Base-by-base conservation (phyloP, 1,284 basidiomycete genomes). In the Anthracocystis setariae region DNA sequence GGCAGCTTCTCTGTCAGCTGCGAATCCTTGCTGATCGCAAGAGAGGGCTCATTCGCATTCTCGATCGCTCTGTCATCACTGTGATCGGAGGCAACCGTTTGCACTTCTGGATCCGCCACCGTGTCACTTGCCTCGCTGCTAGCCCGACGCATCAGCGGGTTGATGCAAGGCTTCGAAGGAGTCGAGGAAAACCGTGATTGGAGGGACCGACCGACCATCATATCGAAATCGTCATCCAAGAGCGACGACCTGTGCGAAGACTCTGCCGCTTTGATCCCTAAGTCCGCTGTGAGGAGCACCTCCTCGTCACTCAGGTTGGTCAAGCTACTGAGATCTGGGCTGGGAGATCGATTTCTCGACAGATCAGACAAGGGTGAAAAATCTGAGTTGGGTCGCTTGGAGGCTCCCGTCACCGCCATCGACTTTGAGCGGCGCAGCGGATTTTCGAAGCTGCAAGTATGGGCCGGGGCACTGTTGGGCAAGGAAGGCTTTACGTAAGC, bases 141-240 rank as follows among this genome's bases (percentile, higher is more conserved):
- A 12, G 25, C 45, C 5, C 35, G 46, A 5, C 18, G 35, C 13
- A 29, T 46, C 23, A 25, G 13, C 2, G 23, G 9, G 32, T 38
- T 50, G 18, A 8, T 23, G 18, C 21, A 21, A 8, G 29, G 37
- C n/a, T 50, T 44, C 44, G 13, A 23, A 17, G 53, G 23, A n/a
- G 20, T 40, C 12, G 29, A 29, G 4, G 55, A 46, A 24, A 63
- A 69, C 32, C 55, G 66, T 18, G 50, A 37, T 1, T 25, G 43
- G 25, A 69, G 43, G 3, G 54, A 43, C 12, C 51, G 50, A 21
- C 66, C 66, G 5, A 69, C 51, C 50, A 58, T 54, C 55, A 59
- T 46, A 40, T 69, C 66, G 29, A 69, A 63, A n/a, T 69, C 54
- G 20, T 69, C 60, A 7, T 69, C 66, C 46, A 69, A 7, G 24